Conservation (phyloP, 352 stramenopile species). For the Phytophthora boehmeriae region DNA sequence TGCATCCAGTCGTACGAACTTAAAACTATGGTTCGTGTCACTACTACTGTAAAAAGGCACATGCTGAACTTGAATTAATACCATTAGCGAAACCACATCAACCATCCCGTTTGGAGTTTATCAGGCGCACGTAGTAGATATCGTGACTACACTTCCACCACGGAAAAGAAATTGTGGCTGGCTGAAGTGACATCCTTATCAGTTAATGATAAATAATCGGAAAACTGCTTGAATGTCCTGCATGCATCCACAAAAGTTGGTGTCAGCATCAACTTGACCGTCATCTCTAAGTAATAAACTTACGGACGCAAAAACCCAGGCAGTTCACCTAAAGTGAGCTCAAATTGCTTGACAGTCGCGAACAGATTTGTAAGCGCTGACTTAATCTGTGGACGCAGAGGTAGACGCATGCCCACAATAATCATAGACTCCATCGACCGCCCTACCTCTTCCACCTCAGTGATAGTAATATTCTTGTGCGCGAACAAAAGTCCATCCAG, state of each 20-base stretch:
- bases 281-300: conserved; percentile 3
- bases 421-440: conserved; percentile 24
- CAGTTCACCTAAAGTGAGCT: conserved; percentile 18
- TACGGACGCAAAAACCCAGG: conserved; percentile 32
- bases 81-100: no score
- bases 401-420: conserved; percentile 26
- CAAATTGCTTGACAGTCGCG: conserved; percentile 25
- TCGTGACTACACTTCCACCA: not conserved
- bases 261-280: not conserved
- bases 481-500: conserved; percentile 39
- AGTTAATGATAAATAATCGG: not conserved
- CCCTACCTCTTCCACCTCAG: conserved; percentile 26
- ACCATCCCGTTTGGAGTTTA: no score
- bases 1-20: no score
- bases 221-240: not conserved
- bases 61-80: no score
- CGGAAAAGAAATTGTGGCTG: not conserved
- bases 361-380: conserved; percentile 26
- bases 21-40: no score
- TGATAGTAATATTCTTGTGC: conserved; percentile 21
- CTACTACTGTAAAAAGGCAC: no score
- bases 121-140: not conserved
- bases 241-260: not conserved
- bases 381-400: conserved; percentile 18
- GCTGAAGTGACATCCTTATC: not conserved